phyloP scores from a whole-genome alignment of 2,329 filamentous ascomycete species.

The Nemania bipapillata region DNA sequence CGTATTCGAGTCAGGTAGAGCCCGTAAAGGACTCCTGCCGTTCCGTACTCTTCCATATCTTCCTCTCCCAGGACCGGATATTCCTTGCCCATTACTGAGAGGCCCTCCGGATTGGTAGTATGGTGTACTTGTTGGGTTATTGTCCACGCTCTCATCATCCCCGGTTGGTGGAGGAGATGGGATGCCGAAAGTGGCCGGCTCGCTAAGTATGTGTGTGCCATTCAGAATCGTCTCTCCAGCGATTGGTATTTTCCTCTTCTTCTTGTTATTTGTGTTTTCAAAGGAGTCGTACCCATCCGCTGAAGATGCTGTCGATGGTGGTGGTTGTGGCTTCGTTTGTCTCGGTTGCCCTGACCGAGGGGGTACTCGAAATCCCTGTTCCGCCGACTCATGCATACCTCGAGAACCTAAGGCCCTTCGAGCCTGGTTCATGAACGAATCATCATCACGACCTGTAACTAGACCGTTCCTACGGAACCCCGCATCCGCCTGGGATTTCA shows the following conservation, averaged over 20 bases:
- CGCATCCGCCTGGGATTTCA: slow-evolving; percentile 54
- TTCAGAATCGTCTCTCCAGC: slow-evolving; percentile 73
- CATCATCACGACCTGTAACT: slow-evolving; percentile 42
- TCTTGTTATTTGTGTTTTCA: slow-evolving; percentile 99
- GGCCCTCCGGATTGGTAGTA: slow-evolving; percentile 62
- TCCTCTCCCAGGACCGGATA: slow-evolving; percentile 86
- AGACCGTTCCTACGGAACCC: slow-evolving; percentile 49
- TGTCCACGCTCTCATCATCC: slow-evolving; percentile 52
- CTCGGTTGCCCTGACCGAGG: slow-evolving; percentile 60
- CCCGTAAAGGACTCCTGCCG: slow-evolving; percentile 70
- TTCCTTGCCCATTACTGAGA: slow-evolving; percentile 70
- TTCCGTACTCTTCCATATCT: slow-evolving; percentile 77
- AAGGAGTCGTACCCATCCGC: slow-evolving; percentile 94
- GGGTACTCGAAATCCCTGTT: slow-evolving; percentile 57
- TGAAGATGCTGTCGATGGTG: slow-evolving; percentile 75
- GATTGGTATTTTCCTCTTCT: slow-evolving; percentile 96
- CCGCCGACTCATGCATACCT: slow-evolving; percentile 60
- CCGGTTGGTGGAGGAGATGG: slow-evolving; percentile 51
- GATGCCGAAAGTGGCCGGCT: slow-evolving; percentile 51
- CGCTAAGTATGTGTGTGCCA: slow-evolving; percentile 55
- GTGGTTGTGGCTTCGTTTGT: slow-evolving; percentile 63
- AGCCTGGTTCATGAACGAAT: slow-evolving; percentile 42
- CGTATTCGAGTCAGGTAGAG: slow-evolving; percentile 68
- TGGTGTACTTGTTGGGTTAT: slow-evolving; percentile 48
- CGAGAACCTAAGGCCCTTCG: slow-evolving; percentile 56